Evolutionary conservation across 1,284 basidiomycete genomes (phyloP).

Genomic region (Pseudozyma sp.): DNA sequence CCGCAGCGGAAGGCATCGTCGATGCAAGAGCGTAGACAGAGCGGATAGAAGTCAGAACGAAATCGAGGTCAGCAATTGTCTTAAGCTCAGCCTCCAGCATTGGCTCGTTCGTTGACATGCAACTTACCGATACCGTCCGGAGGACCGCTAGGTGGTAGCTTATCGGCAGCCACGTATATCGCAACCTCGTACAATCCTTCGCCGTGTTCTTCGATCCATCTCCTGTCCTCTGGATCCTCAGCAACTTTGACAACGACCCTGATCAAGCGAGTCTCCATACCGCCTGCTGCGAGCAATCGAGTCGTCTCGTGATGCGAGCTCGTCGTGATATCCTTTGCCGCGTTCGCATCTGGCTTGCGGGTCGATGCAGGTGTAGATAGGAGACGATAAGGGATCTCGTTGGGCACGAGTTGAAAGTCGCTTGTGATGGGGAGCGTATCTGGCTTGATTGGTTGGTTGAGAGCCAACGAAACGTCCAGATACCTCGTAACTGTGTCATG

Average conservation of each 20-base stretch:
- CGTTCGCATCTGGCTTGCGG: conserved; percentile 15
- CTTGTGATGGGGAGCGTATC: conserved; percentile 24
- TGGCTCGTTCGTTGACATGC: no score
- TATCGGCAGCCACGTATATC: conserved; percentile 46
- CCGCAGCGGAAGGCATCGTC: not conserved
- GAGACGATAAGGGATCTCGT: conserved; percentile 31
- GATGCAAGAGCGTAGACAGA: not conserved
- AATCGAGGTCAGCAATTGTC: not conserved
- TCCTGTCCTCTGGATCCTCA: conserved; percentile 41
- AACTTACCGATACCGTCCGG: conserved; percentile 50
- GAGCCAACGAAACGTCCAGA: conserved; percentile 27
- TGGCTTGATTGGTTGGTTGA: conserved; percentile 34
- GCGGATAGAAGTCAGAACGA: not conserved
- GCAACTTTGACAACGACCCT: conserved; percentile 40
- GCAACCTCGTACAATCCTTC: conserved; percentile 54
- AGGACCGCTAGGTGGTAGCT: conserved; percentile 30
- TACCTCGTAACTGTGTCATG: conserved; percentile 26
- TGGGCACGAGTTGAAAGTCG: conserved; percentile 30
- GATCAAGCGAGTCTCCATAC: conserved; percentile 6
- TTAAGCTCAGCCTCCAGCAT: not conserved
- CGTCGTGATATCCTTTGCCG: conserved; percentile 7
- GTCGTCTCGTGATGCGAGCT: conserved; percentile 16
- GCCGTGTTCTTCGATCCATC: conserved; percentile 47
- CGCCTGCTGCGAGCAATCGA: not conserved
- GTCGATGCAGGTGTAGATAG: conserved; percentile 8